These are phyloP conservation scores for Metarhizium guizhouense DNA, from an alignment of 2,329 filamentous ascomycete genomes.

Conservation along the genomic window DNA sequence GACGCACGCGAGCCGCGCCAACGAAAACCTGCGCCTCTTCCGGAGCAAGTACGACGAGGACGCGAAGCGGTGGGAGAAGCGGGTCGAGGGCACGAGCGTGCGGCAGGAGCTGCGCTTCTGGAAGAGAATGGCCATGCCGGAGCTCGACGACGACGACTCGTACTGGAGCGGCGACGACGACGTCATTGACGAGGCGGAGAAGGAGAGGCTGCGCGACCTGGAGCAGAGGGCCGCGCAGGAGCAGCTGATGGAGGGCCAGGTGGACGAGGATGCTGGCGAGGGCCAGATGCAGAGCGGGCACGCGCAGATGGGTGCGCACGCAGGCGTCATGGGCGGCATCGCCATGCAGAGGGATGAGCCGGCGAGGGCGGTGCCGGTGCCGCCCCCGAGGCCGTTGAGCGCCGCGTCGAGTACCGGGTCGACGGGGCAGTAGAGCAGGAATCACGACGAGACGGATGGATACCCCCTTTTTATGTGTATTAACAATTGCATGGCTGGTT, in stretches of 20 bases:
- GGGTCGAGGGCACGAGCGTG: slow-evolving; percentile 41
- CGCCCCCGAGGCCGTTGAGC: slow-evolving; percentile 27
- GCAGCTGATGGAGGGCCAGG: slow-evolving; percentile 24
- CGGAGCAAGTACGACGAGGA: slow-evolving; percentile 48
- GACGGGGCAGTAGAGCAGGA: slow-evolving; percentile 23
- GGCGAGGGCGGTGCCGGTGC: slow-evolving; percentile 16
- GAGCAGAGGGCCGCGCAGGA: slow-evolving; percentile 35
- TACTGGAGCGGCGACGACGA: slow-evolving; percentile 60
- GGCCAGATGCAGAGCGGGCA: slow-evolving; percentile 5
- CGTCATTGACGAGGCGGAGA: slow-evolving; percentile 51
- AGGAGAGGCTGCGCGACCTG: slow-evolving; percentile 42
- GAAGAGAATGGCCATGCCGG: slow-evolving; percentile 58
- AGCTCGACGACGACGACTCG: slow-evolving; percentile 48
- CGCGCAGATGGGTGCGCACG: background rate
- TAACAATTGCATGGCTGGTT: background rate
- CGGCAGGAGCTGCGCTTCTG: slow-evolving; percentile 55
- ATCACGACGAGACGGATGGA: background rate
- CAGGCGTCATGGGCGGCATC: slow-evolving; percentile 25
- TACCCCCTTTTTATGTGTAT: slow-evolving; percentile 7
- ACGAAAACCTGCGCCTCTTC: slow-evolving; percentile 48
- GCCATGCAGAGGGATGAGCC: slow-evolving; percentile 30
- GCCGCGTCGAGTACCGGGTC: slow-evolving; percentile 34
- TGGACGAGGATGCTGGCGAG: slow-evolving; percentile 25
- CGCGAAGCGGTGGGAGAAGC: slow-evolving; percentile 41
- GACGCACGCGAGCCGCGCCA: slow-evolving; percentile 47